Base-by-base conservation (phyloP, 108 stramenopile species). In the Aurantiochytrium sp. region DNA sequence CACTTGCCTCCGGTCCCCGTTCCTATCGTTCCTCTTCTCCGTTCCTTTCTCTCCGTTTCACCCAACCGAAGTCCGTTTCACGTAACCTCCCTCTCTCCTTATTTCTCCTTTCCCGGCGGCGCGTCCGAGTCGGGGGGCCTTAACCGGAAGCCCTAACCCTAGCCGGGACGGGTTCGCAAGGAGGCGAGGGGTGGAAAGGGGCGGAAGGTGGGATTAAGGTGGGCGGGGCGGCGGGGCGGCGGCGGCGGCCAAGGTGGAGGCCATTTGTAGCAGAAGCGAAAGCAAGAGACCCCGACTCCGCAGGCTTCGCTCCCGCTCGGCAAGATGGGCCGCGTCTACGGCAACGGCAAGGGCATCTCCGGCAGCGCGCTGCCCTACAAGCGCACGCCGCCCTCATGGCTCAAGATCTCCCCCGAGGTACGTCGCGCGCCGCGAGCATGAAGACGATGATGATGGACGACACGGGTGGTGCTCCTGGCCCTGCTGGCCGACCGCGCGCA, bases 281-380 rank as follows among this genome's bases (percentile, higher is more conserved):
- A n/a, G n/a, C n/a, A n/a, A n/a, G n/a, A n/a, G n/a, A n/a, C n/a
- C n/a, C n/a, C n/a, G n/a, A n/a, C n/a, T n/a, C n/a, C n/a, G n/a
- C n/a, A n/a, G n/a, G n/a, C n/a, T n/a, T n/a, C n/a, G n/a, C n/a
- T n/a, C n/a, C n/a, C n/a, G n/a, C 8, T 17, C 50, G 17, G 45
- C 39, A 81, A 42, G 73, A 81, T 81, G 73, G 73, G 73, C 30
- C 73, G 73, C 73, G 73, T 81, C 19, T 81, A 81, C 73, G 73
- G 73, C 39, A 81, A 96, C 87, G 98, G 99, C 91, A 99, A 99
- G 96, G 99, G 99, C 94, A 99, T 99, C 94, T 95, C 97, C 85
- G 96, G 95, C 93, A 96, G 96, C 89, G 97, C 99, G 93, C 93
- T 92, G 88, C 99, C 99, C 55, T 99, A 98, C 97, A 99, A 98